Evolutionary conservation across 75 land plant species (phyloP), one percentile per base, ranked within the genome.

Genomic region (Sequoia sempervirens): DNA sequence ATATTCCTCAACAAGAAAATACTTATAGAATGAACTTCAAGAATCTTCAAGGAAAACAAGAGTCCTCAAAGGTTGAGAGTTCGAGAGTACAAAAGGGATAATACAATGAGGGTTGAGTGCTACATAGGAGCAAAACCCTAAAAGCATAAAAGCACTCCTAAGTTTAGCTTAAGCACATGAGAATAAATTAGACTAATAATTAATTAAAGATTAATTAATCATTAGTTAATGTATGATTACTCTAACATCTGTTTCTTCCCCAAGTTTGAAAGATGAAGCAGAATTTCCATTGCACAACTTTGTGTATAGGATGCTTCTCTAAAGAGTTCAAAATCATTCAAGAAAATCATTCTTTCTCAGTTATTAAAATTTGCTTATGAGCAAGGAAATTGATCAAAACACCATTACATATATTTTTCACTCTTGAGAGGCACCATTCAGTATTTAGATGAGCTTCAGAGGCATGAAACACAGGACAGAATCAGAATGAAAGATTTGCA

Each of bases 401-500:
- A 30, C 73, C 32, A n/a, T 10, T 30, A 70, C 30, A 69, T 70
- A 32, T 32, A 32, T 70, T 70, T 32, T 70, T 3, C 37, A 32
- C 37, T 70, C 36, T 23, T 30, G n/a, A 58, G 14, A 32, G 37
- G 73, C 36, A 28, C 73, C n/a, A 13, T 70, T 70, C 73, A 70
- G 32, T 30, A 70, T 70, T 9, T 12, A 30, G 3, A 70, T 28
- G 36, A 70, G 32, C 30, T 32, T 2, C 37, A 70, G 36, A 30
- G 73, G 8, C 36, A 70, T 32, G 14, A 4, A 70, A 5, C 73
- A 70, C 36, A 70, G 37, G 15, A 70, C 80, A 30, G 58, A 20
- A 80, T 80, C 61, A 93, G 56, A 84, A 87, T 69, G 93, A 85
- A 23, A 97, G 92, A 76, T 97, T 93, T 69, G 98, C 94, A 80